phyloP scores from a whole-genome alignment of 495 filamentous ascomycete genomes.

The Tuber microsphaerosporum region DNA sequence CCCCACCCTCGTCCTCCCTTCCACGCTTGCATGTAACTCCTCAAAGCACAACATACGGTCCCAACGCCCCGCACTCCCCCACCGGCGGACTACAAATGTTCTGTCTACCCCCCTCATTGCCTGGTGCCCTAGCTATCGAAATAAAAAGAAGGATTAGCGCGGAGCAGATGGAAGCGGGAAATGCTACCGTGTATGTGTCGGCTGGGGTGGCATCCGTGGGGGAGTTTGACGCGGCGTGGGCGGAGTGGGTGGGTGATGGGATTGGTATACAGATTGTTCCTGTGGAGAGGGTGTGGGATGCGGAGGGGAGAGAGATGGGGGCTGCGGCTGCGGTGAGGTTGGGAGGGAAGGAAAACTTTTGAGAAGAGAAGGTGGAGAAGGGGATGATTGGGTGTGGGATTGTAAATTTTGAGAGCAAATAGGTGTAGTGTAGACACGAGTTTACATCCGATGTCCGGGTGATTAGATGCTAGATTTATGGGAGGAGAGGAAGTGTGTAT shows the following conservation, averaged over 20 bases:
- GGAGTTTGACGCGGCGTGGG: slow-evolving; percentile 16
- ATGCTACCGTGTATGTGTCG: slow-evolving; percentile 16
- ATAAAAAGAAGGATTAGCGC: neutral
- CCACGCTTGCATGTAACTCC: neutral
- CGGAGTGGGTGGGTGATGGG: neutral
- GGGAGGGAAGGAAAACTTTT: slow-evolving; percentile 3
- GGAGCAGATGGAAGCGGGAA: slow-evolving; percentile 13
- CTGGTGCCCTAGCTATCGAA: slow-evolving; percentile 8
- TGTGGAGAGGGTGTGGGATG: slow-evolving; percentile 26
- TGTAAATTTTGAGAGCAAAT: neutral
- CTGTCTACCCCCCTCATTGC: slow-evolving; percentile 8
- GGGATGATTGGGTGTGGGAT: neutral
- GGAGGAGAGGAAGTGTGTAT: neutral
- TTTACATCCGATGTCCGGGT: neutral
- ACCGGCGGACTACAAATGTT: slow-evolving; percentile 13
- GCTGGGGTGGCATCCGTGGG: slow-evolving; percentile 13
- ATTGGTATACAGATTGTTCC: slow-evolving; percentile 23
- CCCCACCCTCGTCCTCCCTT: neutral
- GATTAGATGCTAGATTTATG: neutral
- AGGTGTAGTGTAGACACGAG: neutral
- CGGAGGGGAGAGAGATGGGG: slow-evolving; percentile 17
- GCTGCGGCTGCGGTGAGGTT: slow-evolving; percentile 19
- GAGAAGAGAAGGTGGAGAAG: neutral
- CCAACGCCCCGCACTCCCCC: neutral
- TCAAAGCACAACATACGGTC: neutral